Conservation (phyloP, 2,329 filamentous ascomycete species). For the Penicillium oxalicum region DNA sequence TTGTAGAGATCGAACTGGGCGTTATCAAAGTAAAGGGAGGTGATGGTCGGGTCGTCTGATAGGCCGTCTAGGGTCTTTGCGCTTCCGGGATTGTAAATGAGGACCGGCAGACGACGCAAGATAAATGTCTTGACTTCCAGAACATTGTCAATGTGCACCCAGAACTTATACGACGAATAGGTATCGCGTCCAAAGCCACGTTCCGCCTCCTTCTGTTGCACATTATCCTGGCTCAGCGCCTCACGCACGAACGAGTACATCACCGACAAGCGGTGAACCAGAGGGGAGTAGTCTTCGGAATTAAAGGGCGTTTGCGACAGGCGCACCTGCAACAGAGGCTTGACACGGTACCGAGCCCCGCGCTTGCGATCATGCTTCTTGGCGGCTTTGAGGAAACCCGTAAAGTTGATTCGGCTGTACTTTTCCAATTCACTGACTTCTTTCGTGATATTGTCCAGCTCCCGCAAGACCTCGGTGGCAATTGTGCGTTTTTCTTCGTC, state of each 20-base stretch:
- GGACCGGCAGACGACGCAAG: conserved; percentile 77
- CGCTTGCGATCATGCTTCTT: conserved; percentile 98
- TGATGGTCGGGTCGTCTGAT: conserved; percentile 79
- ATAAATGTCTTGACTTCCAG: conserved; percentile 97
- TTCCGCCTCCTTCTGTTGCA: conserved; percentile 51
- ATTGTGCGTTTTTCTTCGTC: conserved; percentile 44
- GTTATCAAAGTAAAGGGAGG: conserved; percentile 93
- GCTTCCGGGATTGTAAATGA: conserved; percentile 84
- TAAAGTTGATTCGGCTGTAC: conserved; percentile 95
- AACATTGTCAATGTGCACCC: conserved; percentile 92
- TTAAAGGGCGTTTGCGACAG: conserved; percentile 89
- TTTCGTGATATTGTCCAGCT: conserved; percentile 81
- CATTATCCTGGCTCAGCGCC: conserved; percentile 48
- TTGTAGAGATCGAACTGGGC: conserved; percentile 78
- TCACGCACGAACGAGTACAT: conserved; percentile 95
- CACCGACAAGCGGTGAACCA: conserved; percentile 80
- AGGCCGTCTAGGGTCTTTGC: conserved; percentile 74
- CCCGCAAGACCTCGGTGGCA: conserved; percentile 66
- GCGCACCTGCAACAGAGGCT: conserved; percentile 85
- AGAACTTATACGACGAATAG: conserved; percentile 89
- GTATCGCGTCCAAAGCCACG: conserved; percentile 53
- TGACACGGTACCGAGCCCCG: conserved; percentile 77
- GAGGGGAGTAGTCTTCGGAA: conserved; percentile 84
- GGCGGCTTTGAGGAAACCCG: conserved; percentile 92
- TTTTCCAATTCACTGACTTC: conserved; percentile 91